Percentiles rank a stretch among this genome's conserved stretches.
phyloP scores from a whole-genome alignment of 2,329 filamentous ascomycete genomes.

The Arthroderma uncinatum region DNA sequence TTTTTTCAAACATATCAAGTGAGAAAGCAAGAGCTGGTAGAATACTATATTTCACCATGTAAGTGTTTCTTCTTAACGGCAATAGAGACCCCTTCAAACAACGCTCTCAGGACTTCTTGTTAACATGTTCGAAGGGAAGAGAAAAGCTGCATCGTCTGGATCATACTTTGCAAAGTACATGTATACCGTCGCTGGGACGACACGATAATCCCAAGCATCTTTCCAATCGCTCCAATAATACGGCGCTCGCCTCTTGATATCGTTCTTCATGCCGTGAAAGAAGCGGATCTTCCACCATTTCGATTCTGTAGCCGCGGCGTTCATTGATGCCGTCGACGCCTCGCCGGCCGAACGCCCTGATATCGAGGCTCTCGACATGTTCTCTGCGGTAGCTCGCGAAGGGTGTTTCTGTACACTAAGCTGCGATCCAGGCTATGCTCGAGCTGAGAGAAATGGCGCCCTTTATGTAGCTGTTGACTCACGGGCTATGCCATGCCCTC shows the following conservation, averaged over 20 bases:
- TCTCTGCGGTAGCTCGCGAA: background rate
- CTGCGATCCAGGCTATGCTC: background rate
- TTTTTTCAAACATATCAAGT: slow-evolving; percentile 87
- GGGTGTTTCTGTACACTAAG: too few species aligned
- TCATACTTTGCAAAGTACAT: slow-evolving; percentile 90
- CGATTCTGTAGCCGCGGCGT: slow-evolving; percentile 11
- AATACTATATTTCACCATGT: slow-evolving; percentile 46
- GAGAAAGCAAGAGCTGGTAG: slow-evolving; percentile 79
- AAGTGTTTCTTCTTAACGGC: slow-evolving; percentile 8
- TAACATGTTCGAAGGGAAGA: slow-evolving; percentile 2
- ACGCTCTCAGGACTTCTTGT: background rate
- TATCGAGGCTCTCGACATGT: background rate
- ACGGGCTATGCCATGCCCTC: background rate
- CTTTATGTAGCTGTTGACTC: background rate
- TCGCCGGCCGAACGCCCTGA: background rate
- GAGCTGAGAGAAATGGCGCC: background rate
- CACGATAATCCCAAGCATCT: slow-evolving; percentile 83
- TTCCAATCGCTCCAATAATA: slow-evolving; percentile 74
- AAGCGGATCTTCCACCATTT: slow-evolving; percentile 64
- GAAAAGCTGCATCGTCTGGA: slow-evolving; percentile 11
- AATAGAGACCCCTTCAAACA: background rate
- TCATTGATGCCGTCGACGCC: slow-evolving; percentile 9
- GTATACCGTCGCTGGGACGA: slow-evolving; percentile 76
- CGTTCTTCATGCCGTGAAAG: slow-evolving; percentile 70
- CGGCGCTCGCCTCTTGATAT: slow-evolving; percentile 61